These are phyloP conservation scores for Tolypocladium tundrense DNA, from an alignment of 2,329 filamentous ascomycete genomes.

Conservation along the genomic window DNA sequence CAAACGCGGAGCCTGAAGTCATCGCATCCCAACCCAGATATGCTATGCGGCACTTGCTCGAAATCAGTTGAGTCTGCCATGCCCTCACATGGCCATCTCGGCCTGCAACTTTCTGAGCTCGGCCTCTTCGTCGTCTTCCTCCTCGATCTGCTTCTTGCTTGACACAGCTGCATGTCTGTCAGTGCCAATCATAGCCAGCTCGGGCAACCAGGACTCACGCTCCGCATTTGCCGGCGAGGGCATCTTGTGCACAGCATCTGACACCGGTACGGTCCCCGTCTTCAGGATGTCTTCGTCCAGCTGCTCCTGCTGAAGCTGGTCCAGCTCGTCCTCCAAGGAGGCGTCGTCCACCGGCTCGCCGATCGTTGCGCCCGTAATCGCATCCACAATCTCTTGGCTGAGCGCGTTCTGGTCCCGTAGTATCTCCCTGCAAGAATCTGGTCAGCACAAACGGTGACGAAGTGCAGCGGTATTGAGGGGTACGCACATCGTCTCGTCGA, in stretches of 20 bases:
- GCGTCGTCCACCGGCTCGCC: conserved; percentile 70
- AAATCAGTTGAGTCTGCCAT: background rate
- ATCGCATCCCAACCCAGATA: conserved; percentile 3
- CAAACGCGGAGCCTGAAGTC: background rate
- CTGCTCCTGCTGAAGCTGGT: conserved; percentile 79
- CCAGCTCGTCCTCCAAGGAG: conserved; percentile 79
- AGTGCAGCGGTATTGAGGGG: background rate
- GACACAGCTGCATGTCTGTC: conserved; percentile 17
- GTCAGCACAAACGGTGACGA: background rate
- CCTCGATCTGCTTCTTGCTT: conserved; percentile 32
- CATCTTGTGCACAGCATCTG: conserved; percentile 66
- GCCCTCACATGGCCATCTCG: conserved; percentile 83
- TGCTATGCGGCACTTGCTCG: conserved; percentile 5
- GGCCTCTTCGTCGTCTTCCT: conserved; percentile 92
- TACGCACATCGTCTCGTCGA: conserved; percentile 86
- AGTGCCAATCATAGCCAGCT: background rate
- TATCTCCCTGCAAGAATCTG: conserved; percentile 55
- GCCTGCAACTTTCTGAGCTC: conserved; percentile 88
- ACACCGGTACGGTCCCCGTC: conserved; percentile 74
- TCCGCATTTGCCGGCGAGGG: conserved; percentile 66
- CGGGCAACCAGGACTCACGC: conserved; percentile 43
- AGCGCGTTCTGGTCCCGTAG: conserved; percentile 86
- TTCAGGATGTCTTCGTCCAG: conserved; percentile 91
- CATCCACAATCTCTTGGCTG: conserved; percentile 83
- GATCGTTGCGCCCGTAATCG: conserved; percentile 63